These are phyloP conservation scores for Pseudogymnoascus sp. DNA, from an alignment of 2,329 filamentous ascomycete species.

Conservation along the genomic window DNA sequence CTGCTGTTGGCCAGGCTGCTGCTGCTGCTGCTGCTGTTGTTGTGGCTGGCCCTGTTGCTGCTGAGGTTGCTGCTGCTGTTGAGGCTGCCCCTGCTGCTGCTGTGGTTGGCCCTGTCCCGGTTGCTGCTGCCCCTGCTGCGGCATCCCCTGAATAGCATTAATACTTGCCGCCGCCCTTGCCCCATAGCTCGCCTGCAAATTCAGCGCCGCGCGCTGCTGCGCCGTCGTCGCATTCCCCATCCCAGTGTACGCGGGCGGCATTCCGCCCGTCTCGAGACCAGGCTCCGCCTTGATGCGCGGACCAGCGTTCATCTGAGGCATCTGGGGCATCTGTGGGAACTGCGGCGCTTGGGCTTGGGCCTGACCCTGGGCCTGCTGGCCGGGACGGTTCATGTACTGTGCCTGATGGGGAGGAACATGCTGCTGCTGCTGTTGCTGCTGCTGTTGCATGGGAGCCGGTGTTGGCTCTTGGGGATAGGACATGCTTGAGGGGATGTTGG, in stretches of 20 bases:
- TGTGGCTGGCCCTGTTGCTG: conserved; percentile 22
- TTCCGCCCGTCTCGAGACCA: conserved; percentile 26
- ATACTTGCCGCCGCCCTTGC: conserved; percentile 57
- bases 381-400: conserved; percentile 13
- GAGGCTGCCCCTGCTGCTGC: conserved; percentile 26
- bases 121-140: conserved; percentile 26
- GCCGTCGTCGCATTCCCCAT: conserved; percentile 33
- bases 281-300: conserved; percentile 37
- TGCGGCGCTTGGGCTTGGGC: conserved; percentile 10
- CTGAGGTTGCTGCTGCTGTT: conserved; percentile 17
- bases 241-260: neutral
- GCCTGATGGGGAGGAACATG: neutral
- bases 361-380: neutral
- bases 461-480: conserved; percentile 23
- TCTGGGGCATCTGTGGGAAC: conserved; percentile 13
- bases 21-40: conserved; percentile 23
- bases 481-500: conserved; percentile 27
- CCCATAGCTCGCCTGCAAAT: conserved; percentile 52
- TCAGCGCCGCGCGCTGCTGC: conserved; percentile 46
- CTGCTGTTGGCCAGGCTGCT: conserved; percentile 19
- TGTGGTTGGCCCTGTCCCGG: conserved; percentile 24
- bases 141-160: conserved; percentile 43
- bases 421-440: conserved; percentile 17
- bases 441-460: conserved; percentile 19
- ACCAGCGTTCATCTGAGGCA: conserved; percentile 19